Evolutionary conservation across 2,329 filamentous ascomycete species (phyloP), one percentile per base, ranked within the genome.

Genomic region (Penicillium sp.): DNA sequence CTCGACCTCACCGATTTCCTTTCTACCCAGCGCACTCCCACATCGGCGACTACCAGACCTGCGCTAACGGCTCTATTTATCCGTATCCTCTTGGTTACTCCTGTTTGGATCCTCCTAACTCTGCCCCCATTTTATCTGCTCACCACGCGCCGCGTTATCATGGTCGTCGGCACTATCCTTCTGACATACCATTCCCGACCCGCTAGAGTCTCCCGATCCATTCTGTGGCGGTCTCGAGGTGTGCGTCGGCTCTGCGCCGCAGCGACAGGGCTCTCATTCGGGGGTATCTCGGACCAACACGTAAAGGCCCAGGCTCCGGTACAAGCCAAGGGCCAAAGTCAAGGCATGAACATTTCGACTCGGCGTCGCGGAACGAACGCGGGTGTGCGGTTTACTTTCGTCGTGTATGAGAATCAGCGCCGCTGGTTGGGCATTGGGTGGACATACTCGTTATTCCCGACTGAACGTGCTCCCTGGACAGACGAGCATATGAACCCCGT

Each of bases 371-470:
- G 74, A 54, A 62, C 70, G 55, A 85, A 87, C 4, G 82, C 89
- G 0, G 90, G 91, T 1, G 88, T 99, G 12, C 88, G 90, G 37
- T 99, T 99, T 64, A 99, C 93, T 0, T 99, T 99, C 56, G 91
- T 93, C 40, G 79, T 99, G 2, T 97, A 91, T 64, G 93, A 99
- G 68, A 99, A 99, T 61, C 93, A 99, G 70, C 82, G 93, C 35
- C 82, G 93, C 44, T 99, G 93, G 93, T 75, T 99, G 3, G 92
- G 91, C 1, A 80, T 99, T 11, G 93, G 93, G 0, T 99, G 93
- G 91, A 97, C 93, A 0, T 86, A 86, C 2, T 95, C 86, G 33
- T 76, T 99, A 53, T 89, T 99, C 57, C 84, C 90, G 0, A 95
- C 96, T 63, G 93, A 99, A 67, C 80, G 93, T 35, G 80, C 86